Base-by-base conservation (phyloP, 441 rosid genomes). In the Pelargonium cotyledonis region DNA sequence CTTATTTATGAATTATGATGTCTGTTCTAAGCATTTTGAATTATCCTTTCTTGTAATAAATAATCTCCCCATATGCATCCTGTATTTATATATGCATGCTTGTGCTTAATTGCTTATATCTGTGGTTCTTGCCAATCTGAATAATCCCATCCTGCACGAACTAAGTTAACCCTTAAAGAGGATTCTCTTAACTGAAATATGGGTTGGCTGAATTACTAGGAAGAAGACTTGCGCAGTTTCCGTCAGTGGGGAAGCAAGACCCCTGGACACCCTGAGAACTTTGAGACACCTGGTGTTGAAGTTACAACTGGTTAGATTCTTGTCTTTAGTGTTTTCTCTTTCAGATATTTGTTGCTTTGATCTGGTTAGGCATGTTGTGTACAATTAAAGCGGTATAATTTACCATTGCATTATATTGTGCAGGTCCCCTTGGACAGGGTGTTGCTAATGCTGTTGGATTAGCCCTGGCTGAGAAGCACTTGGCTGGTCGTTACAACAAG, bases 341-440 rank as follows among this genome's bases (percentile, higher is more conserved):
- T 12, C 63, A 43, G 4, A n/a, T 55, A 16, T 68, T 2, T 68
- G 64, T 31, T 29, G 12, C 63, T 31, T 46, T 18, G 2, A 5
- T 2, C 10, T 19, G 14, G 10, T 60, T 23, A 18, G 64, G 15
- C 19, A n/a, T 3, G 21, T 14, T 53, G 60, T 4, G 60, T 53
- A n/a, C 5, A 5, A 67, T 26, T 23, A 29, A 63, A 19, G 65
- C 43, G 35, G 4, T 46, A 19, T 61, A 66, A 51, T 68, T 68
- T 19, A 73, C 31, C 1, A 7, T 65, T 41, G 38, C 14, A 68
- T 61, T 16, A 8, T 49, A 19, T 43, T 49, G 40, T 77, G 29
- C 68, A 95, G 99, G 98, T 80, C 99, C 99, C 68, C 99, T 95
- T 76, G 99, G 99, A 65, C 99, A 92, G 80, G 99, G 99, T 51